Conservation (phyloP, 2,329 filamentous ascomycete genomes). For the Purpureocillium takamizusanense region DNA sequence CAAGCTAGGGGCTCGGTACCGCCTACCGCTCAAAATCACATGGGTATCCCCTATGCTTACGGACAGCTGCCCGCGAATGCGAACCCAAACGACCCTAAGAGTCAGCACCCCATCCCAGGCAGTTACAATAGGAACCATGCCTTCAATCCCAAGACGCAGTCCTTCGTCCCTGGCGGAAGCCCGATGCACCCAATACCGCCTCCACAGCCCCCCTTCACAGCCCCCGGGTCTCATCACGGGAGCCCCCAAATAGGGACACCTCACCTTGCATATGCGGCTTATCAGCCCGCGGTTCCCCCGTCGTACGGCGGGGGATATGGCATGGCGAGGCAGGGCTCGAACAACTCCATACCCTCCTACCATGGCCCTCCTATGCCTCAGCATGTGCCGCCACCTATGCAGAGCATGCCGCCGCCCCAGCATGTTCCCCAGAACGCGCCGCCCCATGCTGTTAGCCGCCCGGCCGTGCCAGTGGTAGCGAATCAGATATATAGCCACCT, state of each 20-base stretch:
- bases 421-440: constrained; percentile 33
- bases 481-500: constrained; percentile 42
- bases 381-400: constrained; percentile 31
- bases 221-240: constrained; percentile 38
- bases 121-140: constrained; percentile 70
- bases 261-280: constrained; percentile 40
- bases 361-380: constrained; percentile 27
- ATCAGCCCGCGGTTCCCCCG: constrained; percentile 36
- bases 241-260: constrained; percentile 45
- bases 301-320: constrained; percentile 40
- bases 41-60: constrained; percentile 57
- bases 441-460: constrained; percentile 36
- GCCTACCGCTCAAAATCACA: constrained; percentile 19
- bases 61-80: constrained; percentile 66
- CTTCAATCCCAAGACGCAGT: constrained; percentile 91
- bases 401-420: constrained; percentile 26
- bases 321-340: constrained; percentile 49
- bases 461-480: constrained; percentile 31
- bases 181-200: constrained; percentile 39
- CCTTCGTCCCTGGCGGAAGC: constrained; percentile 64
- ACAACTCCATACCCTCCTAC: constrained; percentile 43
- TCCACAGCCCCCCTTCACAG: constrained; percentile 37
- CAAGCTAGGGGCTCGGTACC: constrained; percentile 18
- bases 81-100: constrained; percentile 62
- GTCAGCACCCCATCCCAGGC: constrained; percentile 74